Evolutionary conservation across 495 filamentous ascomycete genomes (phyloP), one percentile per base, ranked within the genome.

Genomic region (Polyplosphaeria fusca): DNA sequence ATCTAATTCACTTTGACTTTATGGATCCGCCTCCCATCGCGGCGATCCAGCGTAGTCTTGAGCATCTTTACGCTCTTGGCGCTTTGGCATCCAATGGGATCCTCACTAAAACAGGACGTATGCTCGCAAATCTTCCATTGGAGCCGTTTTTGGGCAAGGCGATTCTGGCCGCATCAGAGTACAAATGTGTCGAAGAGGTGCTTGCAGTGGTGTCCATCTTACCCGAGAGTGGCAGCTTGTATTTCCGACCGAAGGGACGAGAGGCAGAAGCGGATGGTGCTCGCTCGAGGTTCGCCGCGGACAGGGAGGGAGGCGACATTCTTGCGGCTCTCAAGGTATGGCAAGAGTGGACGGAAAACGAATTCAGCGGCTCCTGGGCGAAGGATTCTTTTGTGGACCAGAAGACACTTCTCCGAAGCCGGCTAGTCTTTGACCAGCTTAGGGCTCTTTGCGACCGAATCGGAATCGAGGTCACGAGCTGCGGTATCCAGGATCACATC

Each of bases 91-190:
- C 91, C 67, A 84, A 85, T 43, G 93, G 93, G 42, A 87, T 91
- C 38, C 79, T 98, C 40, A 97, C 93, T 14, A 92, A 93, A 68
- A 77, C 95, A 19, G 93, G 93, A 3, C 81, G 94, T 2, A 89
- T 96, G 68, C 96, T 97, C 91, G 89, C 91, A 20, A 91, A 97
- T 70, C 95, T 98, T 70, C 93, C 93, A 0, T 89, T 89, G 4
- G 91, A 96, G 47, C 91, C 91, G 0, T 94, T 93, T 89, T 79
- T 95, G 7, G 89, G 93, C 45, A 93, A 91, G 68, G 80, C 89
- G 2, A 86, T 97, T 49, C 85, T 98, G n/a, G 89, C 90, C 0
- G 87, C 93, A 2, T 87, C 89, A 62, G 82, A 87, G 41, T 86
- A 91, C 59, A 88, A 87, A 16, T 97, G 94, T 67, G 89, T 96